These are phyloP conservation scores for Glutinoglossum americanum DNA, from an alignment of 495 filamentous ascomycete species.

Conservation along the genomic window DNA sequence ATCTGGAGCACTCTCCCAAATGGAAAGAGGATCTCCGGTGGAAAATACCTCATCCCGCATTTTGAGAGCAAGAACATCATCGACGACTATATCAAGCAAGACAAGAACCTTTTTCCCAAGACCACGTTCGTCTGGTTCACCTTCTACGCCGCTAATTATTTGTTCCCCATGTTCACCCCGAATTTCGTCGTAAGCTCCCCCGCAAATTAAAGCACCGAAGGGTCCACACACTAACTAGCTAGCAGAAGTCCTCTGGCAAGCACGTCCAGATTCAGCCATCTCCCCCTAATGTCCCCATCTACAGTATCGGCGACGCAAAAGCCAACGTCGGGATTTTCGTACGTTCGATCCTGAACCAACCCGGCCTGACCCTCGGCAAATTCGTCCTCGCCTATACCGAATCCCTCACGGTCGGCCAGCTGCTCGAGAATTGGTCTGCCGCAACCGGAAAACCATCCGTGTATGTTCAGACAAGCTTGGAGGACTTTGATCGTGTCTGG, in stretches of 20 bases:
- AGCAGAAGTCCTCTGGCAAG: conserved; percentile 8
- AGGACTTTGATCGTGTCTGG: conserved; percentile 16
- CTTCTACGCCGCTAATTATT: conserved; percentile 16
- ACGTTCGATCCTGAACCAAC: conserved; percentile 1
- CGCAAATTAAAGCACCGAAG: background rate
- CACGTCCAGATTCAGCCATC: background rate
- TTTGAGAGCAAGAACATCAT: conserved; percentile 20
- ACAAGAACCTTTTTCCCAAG: conserved; percentile 11
- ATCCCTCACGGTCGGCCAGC: background rate
- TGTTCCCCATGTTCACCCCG: conserved; percentile 17
- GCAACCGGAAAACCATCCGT: background rate
- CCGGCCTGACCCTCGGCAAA: background rate
- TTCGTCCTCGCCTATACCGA: background rate
- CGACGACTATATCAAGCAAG: conserved; percentile 18
- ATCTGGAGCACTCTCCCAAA: conserved; percentile 25
- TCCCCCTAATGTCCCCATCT: background rate
- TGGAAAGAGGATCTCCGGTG: conserved; percentile 5
- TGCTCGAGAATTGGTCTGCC: background rate
- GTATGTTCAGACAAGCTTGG: background rate
- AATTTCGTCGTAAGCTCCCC: background rate
- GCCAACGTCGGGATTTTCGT: conserved; percentile 2
- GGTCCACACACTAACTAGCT: background rate
- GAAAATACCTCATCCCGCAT: conserved; percentile 13
- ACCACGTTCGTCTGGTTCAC: conserved; percentile 23
- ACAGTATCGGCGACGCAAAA: background rate